These are phyloP conservation scores for Venturia asperata DNA, from an alignment of 2,329 filamentous ascomycete genomes.

Conservation along the genomic window DNA sequence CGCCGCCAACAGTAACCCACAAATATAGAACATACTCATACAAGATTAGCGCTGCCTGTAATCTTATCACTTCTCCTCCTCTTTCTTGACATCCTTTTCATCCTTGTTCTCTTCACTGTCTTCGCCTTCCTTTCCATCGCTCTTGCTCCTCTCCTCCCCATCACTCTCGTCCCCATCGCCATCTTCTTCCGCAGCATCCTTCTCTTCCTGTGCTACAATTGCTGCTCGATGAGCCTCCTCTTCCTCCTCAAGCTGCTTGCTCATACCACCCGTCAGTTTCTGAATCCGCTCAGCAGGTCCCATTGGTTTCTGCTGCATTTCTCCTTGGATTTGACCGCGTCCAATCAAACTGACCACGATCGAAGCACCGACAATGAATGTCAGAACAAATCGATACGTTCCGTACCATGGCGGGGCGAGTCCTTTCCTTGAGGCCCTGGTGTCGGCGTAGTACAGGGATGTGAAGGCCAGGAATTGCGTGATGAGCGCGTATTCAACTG, in stretches of 20 bases:
- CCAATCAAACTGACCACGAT: slow-evolving; percentile 78
- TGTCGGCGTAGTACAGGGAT: slow-evolving; percentile 77
- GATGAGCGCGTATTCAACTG: slow-evolving; percentile 77
- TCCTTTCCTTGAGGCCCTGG: slow-evolving; percentile 62
- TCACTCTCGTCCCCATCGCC: slow-evolving; percentile 2
- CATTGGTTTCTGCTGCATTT: slow-evolving; percentile 31
- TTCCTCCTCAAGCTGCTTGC: slow-evolving; percentile 27
- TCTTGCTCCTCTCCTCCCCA: neutral
- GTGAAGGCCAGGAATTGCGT: slow-evolving; percentile 80
- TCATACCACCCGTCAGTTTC: slow-evolving; percentile 24
- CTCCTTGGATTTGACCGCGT: slow-evolving; percentile 65
- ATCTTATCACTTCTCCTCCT: neutral
- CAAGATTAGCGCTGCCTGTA: neutral
- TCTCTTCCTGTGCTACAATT: slow-evolving; percentile 6
- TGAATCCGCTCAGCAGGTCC: slow-evolving; percentile 13
- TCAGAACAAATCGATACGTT: slow-evolving; percentile 86
- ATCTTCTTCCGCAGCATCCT: neutral
- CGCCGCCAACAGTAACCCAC: too few relatives aligned
- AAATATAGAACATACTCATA: too few relatives aligned
- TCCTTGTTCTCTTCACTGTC: neutral
- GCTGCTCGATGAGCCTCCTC: slow-evolving; percentile 24
- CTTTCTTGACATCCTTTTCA: slow-evolving; percentile 3
- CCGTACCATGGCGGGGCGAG: slow-evolving; percentile 82
- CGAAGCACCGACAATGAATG: slow-evolving; percentile 76
- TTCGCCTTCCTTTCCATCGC: slow-evolving; percentile 8